Evolutionary conservation across 768 basidiomycete genomes (phyloP).

Genomic region (Scleroderma citrinum): DNA sequence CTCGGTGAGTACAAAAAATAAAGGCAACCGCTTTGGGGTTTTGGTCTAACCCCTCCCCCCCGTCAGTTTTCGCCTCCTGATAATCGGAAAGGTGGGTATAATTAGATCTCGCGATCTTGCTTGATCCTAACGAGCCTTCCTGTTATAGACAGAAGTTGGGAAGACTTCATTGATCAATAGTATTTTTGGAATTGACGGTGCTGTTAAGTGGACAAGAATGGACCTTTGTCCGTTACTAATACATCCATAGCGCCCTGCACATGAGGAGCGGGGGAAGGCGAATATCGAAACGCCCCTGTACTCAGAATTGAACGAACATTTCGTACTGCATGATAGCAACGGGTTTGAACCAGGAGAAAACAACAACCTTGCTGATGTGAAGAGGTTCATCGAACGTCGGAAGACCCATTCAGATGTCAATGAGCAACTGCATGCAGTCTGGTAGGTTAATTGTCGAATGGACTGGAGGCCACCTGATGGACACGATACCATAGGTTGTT

Average conservation of each 20-base stretch:
- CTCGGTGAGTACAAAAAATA: neutral
- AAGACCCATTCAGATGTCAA: neutral
- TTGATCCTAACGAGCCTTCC: neutral
- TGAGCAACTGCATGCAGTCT: constrained; percentile 7
- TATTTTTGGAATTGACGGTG: neutral
- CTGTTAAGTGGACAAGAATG: neutral
- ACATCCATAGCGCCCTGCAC: neutral
- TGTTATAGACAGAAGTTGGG: constrained; percentile 1
- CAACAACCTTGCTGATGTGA: neutral
- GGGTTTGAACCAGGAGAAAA: neutral
- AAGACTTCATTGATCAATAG: constrained; percentile 2
- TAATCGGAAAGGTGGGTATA: neutral
- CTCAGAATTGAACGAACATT: too few species aligned
- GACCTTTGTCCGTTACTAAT: neutral
- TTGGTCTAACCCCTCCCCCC: neutral
- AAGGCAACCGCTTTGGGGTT: neutral
- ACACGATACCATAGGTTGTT: neutral
- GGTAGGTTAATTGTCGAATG: constrained; percentile 1
- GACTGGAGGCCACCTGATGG: neutral
- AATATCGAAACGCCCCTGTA: too few species aligned
- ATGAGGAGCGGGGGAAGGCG: neutral
- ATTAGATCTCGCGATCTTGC: neutral
- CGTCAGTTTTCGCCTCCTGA: neutral
- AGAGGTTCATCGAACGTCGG: neutral
- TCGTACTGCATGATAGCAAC: neutral